These are phyloP conservation scores for Lycium barbarum DNA, from an alignment of 257 asterid species.

Conservation along the genomic window DNA sequence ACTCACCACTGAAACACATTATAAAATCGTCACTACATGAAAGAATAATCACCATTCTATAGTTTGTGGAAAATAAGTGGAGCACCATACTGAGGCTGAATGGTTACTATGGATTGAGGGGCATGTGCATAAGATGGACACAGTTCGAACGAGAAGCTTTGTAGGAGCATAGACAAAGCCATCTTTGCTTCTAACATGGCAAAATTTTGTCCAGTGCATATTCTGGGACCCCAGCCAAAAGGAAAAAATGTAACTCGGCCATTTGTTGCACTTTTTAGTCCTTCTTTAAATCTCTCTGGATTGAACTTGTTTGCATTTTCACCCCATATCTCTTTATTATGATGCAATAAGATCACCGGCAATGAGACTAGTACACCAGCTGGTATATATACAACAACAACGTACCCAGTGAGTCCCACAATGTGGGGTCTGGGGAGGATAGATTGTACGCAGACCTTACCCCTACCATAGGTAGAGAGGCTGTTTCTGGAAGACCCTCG, in stretches of 20 bases:
- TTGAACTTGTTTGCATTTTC: constrained; percentile 11
- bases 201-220: constrained; percentile 35
- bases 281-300: constrained; percentile 4
- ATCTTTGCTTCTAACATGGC: constrained; percentile 44
- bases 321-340: not conserved
- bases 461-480: no score
- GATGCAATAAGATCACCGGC: not conserved
- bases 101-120: constrained; percentile 29
- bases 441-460: no score
- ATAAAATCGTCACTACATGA: no score
- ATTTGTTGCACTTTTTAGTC: not conserved
- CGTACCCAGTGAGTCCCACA: no score
- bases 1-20: no score
- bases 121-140: constrained; percentile 47
- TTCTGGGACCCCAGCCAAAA: no score
- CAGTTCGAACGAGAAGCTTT: constrained; percentile 41
- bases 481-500: no score
- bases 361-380: not conserved
- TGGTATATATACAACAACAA: not conserved
- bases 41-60: not conserved
- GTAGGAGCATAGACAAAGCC: constrained; percentile 45
- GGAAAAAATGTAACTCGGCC: not conserved
- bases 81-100: constrained; percentile 49
- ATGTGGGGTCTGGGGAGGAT: no score
- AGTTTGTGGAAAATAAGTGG: constrained; percentile 38